These are phyloP conservation scores for Datura wrightii DNA, from an alignment of 257 asterid species.

Conservation along the genomic window DNA sequence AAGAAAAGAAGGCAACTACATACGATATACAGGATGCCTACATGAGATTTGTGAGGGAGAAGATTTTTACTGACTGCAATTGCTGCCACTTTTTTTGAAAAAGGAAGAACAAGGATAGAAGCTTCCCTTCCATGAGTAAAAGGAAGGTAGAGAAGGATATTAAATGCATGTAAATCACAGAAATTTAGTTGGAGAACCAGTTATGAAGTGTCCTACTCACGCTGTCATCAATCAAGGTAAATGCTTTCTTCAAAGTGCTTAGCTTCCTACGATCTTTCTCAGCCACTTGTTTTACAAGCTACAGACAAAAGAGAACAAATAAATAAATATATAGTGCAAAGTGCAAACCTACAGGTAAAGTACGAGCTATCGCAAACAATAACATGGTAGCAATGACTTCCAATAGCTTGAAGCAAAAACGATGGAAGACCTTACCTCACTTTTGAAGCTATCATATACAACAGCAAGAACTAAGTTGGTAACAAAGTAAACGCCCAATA, in stretches of 20 bases:
- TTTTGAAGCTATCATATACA: conserved; percentile 96
- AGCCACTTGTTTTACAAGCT: conserved; percentile 95
- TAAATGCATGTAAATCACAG: not conserved
- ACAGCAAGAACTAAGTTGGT: conserved; percentile 99
- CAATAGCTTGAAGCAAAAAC: not conserved
- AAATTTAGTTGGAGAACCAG: not conserved
- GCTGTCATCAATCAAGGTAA: conserved; percentile 62
- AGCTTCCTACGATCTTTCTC: conserved; percentile 74
- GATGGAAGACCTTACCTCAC: conserved; percentile 62
- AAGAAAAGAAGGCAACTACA: not conserved
- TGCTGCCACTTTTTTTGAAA: conserved; percentile 9
- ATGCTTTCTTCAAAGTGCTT: conserved; percentile 86
- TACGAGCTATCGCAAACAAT: not conserved
- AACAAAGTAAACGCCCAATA: conserved; percentile 95
- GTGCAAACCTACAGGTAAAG: not conserved
- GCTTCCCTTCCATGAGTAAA: not conserved
- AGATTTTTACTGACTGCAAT: not conserved
- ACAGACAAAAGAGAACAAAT: conserved; percentile 29
- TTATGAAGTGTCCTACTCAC: conserved; percentile 56
- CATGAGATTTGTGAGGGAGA: not conserved
- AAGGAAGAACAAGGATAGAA: conserved; percentile 25
- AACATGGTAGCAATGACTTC: not conserved
- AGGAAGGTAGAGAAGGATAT: not conserved
- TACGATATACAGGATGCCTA: not conserved
- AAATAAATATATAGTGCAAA: conserved; percentile 16